These are phyloP conservation scores for Lipomyces sp. DNA, from an alignment of 805 yeast genomes.

Conservation along the genomic window DNA sequence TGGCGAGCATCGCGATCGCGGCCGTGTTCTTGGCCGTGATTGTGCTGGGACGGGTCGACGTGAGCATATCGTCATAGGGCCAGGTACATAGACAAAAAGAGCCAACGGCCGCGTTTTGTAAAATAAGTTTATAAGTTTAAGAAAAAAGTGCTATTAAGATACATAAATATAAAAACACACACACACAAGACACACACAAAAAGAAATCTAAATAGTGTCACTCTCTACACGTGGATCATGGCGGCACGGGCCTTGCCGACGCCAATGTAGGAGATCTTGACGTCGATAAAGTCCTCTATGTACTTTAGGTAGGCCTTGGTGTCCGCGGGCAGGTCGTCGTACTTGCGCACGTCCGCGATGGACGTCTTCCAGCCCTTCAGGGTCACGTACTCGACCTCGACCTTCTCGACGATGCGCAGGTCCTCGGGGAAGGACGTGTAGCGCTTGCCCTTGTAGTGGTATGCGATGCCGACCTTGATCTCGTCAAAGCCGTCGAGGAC, in stretches of 20 bases:
- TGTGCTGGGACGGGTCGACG: slow-evolving; percentile 16
- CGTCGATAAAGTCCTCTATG: slow-evolving; percentile 79
- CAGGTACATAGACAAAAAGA: no score
- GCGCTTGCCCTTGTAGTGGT: slow-evolving; percentile 72
- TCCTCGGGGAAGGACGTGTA: slow-evolving; percentile 90
- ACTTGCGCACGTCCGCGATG: slow-evolving; percentile 66
- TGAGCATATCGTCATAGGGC: slow-evolving; percentile 12
- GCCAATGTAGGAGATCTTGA: slow-evolving; percentile 95
- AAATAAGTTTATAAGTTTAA: no score
- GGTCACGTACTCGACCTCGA: slow-evolving; percentile 87
- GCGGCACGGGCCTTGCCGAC: slow-evolving; percentile 76
- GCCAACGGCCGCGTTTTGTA: no score
- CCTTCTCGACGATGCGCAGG: slow-evolving; percentile 72
- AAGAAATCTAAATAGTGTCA: no score
- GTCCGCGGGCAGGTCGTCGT: slow-evolving; percentile 78
- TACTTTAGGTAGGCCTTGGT: slow-evolving; percentile 80
- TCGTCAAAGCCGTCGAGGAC: slow-evolving; percentile 88
- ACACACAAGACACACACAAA: no score
- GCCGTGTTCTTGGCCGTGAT: slow-evolving; percentile 55
- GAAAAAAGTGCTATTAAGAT: no score
- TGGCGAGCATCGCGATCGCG: slow-evolving; percentile 45
- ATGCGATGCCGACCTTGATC: slow-evolving; percentile 82
- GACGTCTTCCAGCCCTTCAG: slow-evolving; percentile 93
- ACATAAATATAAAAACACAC: no score
- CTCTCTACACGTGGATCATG: slow-evolving; percentile 15